Percentiles rank a stretch among this genome's conserved stretches.
These are phyloP conservation scores for Xylaria hypoxylon DNA, from an alignment of 2,329 filamentous ascomycete species.

Conservation along the genomic window DNA sequence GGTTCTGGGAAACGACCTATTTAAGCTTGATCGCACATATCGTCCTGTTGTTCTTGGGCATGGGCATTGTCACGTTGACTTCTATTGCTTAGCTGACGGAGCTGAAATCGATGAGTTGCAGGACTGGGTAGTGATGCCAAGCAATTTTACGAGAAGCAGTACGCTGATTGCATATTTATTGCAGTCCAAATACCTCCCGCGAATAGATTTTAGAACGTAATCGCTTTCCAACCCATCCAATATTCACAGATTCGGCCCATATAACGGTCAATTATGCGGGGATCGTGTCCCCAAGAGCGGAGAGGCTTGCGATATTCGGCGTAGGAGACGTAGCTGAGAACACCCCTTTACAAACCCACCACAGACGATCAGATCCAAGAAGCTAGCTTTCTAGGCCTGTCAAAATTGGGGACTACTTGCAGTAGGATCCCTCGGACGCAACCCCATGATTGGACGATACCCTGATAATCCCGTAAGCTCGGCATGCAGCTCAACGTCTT, in stretches of 20 bases:
- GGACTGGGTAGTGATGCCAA: slow-evolving; percentile 15
- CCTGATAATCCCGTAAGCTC: slow-evolving; percentile 26
- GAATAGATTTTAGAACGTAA: not conserved
- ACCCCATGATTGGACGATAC: slow-evolving; percentile 23
- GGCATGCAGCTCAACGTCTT: slow-evolving; percentile 25
- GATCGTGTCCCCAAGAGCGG: slow-evolving; percentile 1
- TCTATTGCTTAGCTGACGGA: slow-evolving; percentile 13
- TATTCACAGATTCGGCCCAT: not conserved
- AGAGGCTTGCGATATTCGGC: slow-evolving; percentile 4
- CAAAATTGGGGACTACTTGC: not conserved
- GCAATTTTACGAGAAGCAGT: slow-evolving; percentile 20
- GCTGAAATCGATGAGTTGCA: slow-evolving; percentile 27
- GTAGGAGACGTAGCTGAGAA: slow-evolving; percentile 29
- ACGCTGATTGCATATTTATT: slow-evolving; percentile 37
- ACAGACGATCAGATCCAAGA: slow-evolving; percentile 8
- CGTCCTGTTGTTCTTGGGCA: too few relatives aligned
- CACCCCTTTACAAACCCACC: not conserved
- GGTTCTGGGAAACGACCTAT: slow-evolving; percentile 25
- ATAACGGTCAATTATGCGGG: slow-evolving; percentile 8
- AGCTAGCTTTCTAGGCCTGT: not conserved
- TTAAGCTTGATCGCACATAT: slow-evolving; percentile 27
- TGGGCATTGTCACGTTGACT: slow-evolving; percentile 16
- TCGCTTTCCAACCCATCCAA: slow-evolving; percentile 11
- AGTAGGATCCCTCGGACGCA: not conserved
- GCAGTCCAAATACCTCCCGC: slow-evolving; percentile 32